Evolutionary conservation across 768 basidiomycete species (phyloP), one percentile per base, ranked within the genome.

Genomic region (Jaapia argillacea): DNA sequence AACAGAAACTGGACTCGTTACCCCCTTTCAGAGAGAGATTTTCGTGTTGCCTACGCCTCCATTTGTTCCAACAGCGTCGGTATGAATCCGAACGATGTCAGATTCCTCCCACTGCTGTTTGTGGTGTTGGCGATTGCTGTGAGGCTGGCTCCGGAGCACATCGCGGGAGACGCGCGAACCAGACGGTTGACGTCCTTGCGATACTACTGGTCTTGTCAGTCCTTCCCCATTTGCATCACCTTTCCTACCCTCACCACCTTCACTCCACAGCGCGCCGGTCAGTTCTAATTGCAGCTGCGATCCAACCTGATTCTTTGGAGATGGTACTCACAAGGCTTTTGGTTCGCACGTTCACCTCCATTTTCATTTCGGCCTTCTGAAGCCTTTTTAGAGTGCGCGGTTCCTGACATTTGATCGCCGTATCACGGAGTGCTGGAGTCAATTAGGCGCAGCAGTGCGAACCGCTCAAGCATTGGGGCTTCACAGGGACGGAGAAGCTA

Each of bases 391-490:
- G 78, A 79, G 75, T 41, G 88, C 90, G 43, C 68, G 86, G 49
- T 75, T 77, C 52, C 57, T 79, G 40, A 69, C 74, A 3, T 77
- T 88, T 54, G 85, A 89, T 56, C 77, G 85, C 39, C 78, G 86
- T 38, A 85, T 94, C 46, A 92, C 91, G 5, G 92, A 96, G 64
- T 92, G 91, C 54, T 97, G 92, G 90, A 90, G 87, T 58, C 90
- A 94, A 54, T 69, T 97, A 14, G 92, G 92, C 26, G 91, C 92
- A 4, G 89, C 89, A 39, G 82, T 97, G 12, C 66, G 91, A 46
- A 96, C 92, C 24, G 92, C 91, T 6, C 91, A 94, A 54, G 92
- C 92, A 3, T 76, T 97, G 18, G 93, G 92, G 6, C 64, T 97
- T 26, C 92, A 96, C 63, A 75, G 92, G 41, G 92, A 97, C 61